Percentiles rank a stretch among this genome's conserved stretches.
These are phyloP conservation scores for Macadamia integrifolia DNA, from an alignment of 164 flowering plant genomes.

Conservation along the genomic window DNA sequence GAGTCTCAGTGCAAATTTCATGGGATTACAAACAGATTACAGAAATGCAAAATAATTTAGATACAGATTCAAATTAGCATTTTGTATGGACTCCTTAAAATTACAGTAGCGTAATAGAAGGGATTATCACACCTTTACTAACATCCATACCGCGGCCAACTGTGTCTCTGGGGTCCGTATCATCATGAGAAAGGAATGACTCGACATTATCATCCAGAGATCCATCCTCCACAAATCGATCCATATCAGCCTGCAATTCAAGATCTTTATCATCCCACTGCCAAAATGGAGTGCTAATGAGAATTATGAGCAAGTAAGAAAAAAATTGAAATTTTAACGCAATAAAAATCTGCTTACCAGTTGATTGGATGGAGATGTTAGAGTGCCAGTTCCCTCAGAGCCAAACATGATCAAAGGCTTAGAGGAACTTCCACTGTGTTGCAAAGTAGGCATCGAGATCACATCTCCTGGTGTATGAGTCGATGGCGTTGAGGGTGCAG, in stretches of 20 bases:
- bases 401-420: conserved; percentile 84
- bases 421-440: conserved; percentile 66
- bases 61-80: neutral
- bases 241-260: conserved; percentile 85
- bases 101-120: neutral
- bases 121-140: conserved; percentile 51
- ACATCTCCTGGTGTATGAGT: conserved; percentile 97
- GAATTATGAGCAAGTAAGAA: conserved; percentile 15
- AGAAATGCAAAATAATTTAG: neutral
- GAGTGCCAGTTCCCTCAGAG: conserved; percentile 69
- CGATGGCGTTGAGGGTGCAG: conserved; percentile 96
- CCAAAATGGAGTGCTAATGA: conserved; percentile 45
- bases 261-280: conserved; percentile 92
- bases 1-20: conserved; percentile 11
- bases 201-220: conserved; percentile 94
- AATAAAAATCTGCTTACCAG: conserved; percentile 45
- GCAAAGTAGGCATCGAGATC: conserved; percentile 83
- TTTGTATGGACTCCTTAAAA: neutral
- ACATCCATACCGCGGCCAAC: conserved; percentile 82
- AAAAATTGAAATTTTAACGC: neutral
- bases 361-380: conserved; percentile 87
- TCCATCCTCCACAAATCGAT: conserved; percentile 85
- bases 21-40: neutral
- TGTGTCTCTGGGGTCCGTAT: conserved; percentile 72
- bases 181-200: conserved; percentile 92